Evolutionary conservation across 306 rosid genomes (phyloP).

Genomic region (Abrus precatorius): DNA sequence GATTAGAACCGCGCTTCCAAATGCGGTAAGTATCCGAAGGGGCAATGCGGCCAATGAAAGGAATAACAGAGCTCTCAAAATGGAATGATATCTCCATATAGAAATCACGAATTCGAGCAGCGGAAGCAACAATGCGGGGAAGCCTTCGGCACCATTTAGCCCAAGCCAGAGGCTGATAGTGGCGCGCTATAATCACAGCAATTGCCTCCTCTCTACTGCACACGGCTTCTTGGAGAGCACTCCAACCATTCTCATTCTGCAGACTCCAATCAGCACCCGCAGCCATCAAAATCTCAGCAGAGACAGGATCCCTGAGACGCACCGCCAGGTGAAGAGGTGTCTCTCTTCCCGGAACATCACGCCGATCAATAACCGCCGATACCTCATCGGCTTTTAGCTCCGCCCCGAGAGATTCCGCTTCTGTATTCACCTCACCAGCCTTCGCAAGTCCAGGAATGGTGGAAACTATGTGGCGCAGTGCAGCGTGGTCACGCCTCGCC

Average conservation of each 20-base stretch:
- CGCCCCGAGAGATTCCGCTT: constrained; percentile 80
- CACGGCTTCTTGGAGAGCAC: constrained; percentile 97
- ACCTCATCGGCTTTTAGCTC: constrained; percentile 85
- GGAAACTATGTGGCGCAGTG: constrained; percentile 71
- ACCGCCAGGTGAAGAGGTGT: constrained; percentile 99
- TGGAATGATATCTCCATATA: constrained; percentile 98
- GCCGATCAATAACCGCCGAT: constrained; percentile 76
- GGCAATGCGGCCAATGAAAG: constrained; percentile 93
- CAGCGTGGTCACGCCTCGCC: constrained; percentile 71
- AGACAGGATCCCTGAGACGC: constrained; percentile 75
- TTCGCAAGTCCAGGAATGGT: constrained; percentile 77
- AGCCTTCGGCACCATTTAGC: constrained; percentile 98
- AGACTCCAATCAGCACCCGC: constrained; percentile 99
- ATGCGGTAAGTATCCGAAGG: constrained; percentile 98
- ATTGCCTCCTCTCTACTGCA: constrained; percentile 91
- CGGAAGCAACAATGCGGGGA: constrained; percentile 89
- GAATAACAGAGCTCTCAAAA: constrained; percentile 98
- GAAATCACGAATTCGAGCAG: constrained; percentile 88
- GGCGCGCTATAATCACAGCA: constrained; percentile 86
- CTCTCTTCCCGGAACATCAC: constrained; percentile 95
- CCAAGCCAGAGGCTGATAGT: constrained; percentile 97
- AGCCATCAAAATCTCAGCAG: constrained; percentile 95
- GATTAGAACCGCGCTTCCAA: constrained; percentile 99
- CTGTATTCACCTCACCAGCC: constrained; percentile 78
- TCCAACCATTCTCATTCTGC: constrained; percentile 97